Conservation (phyloP, 164 flowering plant species). For the Annona squamosa region DNA sequence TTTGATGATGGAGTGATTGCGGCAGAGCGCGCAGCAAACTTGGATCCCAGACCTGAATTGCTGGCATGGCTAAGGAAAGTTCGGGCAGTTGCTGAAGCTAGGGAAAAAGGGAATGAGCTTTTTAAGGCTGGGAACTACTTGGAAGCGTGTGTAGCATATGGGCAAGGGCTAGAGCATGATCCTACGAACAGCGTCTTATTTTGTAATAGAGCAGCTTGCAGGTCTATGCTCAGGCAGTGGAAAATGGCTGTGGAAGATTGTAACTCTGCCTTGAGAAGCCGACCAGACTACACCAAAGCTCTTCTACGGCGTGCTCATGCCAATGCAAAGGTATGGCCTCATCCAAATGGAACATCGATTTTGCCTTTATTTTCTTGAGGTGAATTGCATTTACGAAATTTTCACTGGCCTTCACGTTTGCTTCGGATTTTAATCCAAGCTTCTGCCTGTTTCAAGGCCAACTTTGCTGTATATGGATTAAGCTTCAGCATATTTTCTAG, state of each 20-base stretch:
- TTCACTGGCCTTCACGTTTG: no score
- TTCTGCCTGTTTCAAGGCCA: no score
- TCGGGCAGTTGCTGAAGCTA: conserved; percentile 43
- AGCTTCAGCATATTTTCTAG: no score
- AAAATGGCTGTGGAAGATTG: conserved; percentile 69
- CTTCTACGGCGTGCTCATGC: conserved; percentile 68
- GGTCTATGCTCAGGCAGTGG: conserved; percentile 47
- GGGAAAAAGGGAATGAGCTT: conserved; percentile 56
- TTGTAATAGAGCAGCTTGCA: conserved; percentile 67
- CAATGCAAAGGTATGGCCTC: conserved; percentile 40
- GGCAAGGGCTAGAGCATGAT: conserved; percentile 55
- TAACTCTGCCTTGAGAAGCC: conserved; percentile 43
- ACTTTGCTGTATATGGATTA: no score
- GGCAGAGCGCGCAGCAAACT: conserved; percentile 42
- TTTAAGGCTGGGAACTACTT: conserved; percentile 40
- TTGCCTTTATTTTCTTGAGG: not conserved
- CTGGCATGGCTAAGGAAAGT: conserved; percentile 35
- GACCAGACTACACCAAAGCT: conserved; percentile 55
- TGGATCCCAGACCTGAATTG: conserved; percentile 56
- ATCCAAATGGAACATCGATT: no score
- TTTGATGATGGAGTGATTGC: conserved; percentile 58
- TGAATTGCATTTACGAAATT: not conserved
- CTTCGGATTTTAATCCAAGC: no score
- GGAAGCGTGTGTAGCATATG: conserved; percentile 59
- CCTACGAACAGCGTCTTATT: conserved; percentile 56